phyloP scores from a whole-genome alignment of 129 eudicot species.

The Oenanthe sinensis region DNA sequence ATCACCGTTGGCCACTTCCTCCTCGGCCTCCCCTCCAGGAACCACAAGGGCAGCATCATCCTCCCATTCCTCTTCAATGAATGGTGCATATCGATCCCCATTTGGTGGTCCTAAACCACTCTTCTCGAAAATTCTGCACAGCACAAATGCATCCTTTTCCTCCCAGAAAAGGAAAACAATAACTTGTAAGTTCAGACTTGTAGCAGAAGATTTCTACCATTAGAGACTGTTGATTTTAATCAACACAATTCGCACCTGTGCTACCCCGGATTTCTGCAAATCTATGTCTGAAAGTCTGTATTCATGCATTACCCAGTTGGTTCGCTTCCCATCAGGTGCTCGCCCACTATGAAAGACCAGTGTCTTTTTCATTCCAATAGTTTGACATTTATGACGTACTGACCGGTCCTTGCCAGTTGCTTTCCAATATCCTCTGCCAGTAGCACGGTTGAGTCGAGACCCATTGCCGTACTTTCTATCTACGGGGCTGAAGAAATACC shows the following conservation, averaged over 20 bases:
- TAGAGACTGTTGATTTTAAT: not conserved
- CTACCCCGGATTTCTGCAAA: conserved; percentile 52
- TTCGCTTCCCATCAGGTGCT: conserved; percentile 81
- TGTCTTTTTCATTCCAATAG: conserved; percentile 80
- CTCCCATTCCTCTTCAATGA: conserved; percentile 93
- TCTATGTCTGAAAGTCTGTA: conserved; percentile 64
- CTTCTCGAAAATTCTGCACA: conserved; percentile 84
- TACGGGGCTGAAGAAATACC: conserved; percentile 81
- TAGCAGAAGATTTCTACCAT: not conserved
- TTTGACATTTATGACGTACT: conserved; percentile 49
- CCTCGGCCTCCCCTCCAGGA: conserved; percentile 74
- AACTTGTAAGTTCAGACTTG: conserved; percentile 16
- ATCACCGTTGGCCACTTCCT: conserved; percentile 54
- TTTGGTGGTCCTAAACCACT: conserved; percentile 86
- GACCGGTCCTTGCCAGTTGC: conserved; percentile 73
- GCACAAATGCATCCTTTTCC: conserved; percentile 77
- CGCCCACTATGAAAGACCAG: conserved; percentile 83
- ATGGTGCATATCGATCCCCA: conserved; percentile 94
- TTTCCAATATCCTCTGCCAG: conserved; percentile 75
- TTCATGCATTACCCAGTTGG: conserved; percentile 96
- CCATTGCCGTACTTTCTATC: conserved; percentile 73
- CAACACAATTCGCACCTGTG: conserved; percentile 46
- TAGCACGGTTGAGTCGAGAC: conserved; percentile 73
- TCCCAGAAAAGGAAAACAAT: conserved; percentile 25
- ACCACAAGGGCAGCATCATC: conserved; percentile 49